A percentile compares a stretch with the other conserved stretches of the same genome.
Conservation (phyloP, 306 rosid genomes). For the Begonia peltatifolia region DNA sequence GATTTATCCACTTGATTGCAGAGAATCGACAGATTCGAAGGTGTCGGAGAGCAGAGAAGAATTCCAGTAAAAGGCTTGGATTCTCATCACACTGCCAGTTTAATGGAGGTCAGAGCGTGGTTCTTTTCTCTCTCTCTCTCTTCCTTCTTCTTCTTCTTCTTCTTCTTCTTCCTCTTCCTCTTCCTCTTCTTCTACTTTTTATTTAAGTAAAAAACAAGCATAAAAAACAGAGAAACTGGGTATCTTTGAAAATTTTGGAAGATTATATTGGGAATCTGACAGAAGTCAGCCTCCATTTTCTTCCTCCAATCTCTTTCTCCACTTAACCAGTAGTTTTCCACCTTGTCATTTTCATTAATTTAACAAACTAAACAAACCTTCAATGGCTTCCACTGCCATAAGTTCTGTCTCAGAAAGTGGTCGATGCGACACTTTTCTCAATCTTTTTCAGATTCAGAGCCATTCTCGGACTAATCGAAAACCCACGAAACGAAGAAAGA, state of each 20-base stretch:
- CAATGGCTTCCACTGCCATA: no score
- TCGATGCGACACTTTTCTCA: no score
- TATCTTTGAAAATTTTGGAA: no score
- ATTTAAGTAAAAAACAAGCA: no score
- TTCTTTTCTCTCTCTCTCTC: no score
- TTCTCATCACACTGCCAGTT: slow-evolving; percentile 23
- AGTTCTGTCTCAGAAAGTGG: no score
- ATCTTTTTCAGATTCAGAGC: slow-evolving; percentile 28
- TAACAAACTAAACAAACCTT: background rate
- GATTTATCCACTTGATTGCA: background rate
- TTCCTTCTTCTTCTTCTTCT: slow-evolving; percentile 1
- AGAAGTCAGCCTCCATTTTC: no score
- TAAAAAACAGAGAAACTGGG: background rate
- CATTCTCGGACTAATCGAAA: slow-evolving; percentile 21
- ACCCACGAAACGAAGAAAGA: slow-evolving; percentile 20
- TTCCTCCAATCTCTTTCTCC: no score
- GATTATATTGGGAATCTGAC: no score
- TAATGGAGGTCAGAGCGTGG: slow-evolving; percentile 39
- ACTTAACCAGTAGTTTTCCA: background rate
- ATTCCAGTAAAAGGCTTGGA: slow-evolving; percentile 31
- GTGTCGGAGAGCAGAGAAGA: slow-evolving; percentile 37
- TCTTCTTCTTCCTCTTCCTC: slow-evolving; percentile 4
- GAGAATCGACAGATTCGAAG: slow-evolving; percentile 21
- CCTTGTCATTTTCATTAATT: slow-evolving; percentile 12
- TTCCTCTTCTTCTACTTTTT: no score